These are phyloP conservation scores for Sphaerostilbella broomeana DNA, from an alignment of 2,329 filamentous ascomycete species.

Conservation along the genomic window DNA sequence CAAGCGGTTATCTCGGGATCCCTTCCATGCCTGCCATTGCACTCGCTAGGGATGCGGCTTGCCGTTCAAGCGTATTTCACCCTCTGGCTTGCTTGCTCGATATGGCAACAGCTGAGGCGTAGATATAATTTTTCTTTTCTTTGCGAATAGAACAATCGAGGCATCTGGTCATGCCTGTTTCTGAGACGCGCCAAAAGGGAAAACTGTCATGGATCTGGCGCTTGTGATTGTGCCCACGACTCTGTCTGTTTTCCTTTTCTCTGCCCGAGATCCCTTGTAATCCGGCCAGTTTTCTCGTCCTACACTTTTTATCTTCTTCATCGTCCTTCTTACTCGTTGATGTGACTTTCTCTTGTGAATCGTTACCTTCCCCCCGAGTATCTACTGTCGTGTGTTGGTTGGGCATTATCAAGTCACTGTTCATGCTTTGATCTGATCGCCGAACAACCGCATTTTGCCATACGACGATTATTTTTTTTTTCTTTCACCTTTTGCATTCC, in stretches of 20 bases:
- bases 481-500: slow-evolving; percentile 3
- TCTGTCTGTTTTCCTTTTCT: slow-evolving; percentile 3
- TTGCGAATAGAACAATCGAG: neutral
- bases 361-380: neutral
- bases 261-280: neutral
- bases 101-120: slow-evolving; percentile 1
- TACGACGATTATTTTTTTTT: slow-evolving; percentile 1
- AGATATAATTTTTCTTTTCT: neutral
- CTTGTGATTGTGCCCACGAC: slow-evolving; percentile 6
- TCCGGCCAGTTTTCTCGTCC: neutral
- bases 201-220: slow-evolving; percentile 3
- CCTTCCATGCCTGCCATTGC: slow-evolving; percentile 9
- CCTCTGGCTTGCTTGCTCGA: slow-evolving; percentile 2
- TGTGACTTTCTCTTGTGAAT: slow-evolving; percentile 6
- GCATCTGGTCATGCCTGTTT: no score
- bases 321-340: slow-evolving; percentile 6
- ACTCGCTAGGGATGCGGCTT: neutral
- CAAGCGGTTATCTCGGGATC: slow-evolving; percentile 8
- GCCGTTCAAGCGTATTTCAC: neutral
- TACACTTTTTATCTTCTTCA: slow-evolving; percentile 1
- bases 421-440: slow-evolving; percentile 9
- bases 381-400: no score
- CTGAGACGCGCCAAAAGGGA: slow-evolving; percentile 7
- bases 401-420: no score
- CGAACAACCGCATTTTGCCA: neutral